Conservation (phyloP, 371 early-diverging fungal species). For the Sporodiniella umbellata region DNA sequence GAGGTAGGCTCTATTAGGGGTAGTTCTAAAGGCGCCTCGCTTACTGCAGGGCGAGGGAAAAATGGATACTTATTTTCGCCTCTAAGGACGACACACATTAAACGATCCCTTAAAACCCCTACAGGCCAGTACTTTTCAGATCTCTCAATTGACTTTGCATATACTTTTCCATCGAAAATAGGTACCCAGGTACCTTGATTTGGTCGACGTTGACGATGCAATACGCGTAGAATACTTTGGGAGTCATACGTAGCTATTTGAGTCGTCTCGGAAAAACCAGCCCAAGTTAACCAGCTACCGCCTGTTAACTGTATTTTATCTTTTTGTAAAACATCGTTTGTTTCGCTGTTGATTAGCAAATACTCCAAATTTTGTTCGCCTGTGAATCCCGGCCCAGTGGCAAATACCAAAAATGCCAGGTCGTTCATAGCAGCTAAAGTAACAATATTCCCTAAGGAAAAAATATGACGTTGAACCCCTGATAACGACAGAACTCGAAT, state of each 20-base stretch:
- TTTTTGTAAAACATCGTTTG: slow-evolving; percentile 52
- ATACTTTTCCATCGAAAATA: slow-evolving; percentile 56
- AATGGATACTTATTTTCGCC: slow-evolving; percentile 54
- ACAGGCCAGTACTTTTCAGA: slow-evolving; percentile 74
- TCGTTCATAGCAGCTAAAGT: slow-evolving; percentile 56
- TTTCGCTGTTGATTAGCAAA: slow-evolving; percentile 63
- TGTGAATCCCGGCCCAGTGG: slow-evolving; percentile 24
- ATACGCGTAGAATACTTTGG: slow-evolving; percentile 56
- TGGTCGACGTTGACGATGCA: slow-evolving; percentile 53
- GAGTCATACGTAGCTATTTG: slow-evolving; percentile 71
- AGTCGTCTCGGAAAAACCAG: slow-evolving; percentile 79
- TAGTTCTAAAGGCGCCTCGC: slow-evolving; percentile 68
- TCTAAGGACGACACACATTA: slow-evolving; percentile 67
- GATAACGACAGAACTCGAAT: slow-evolving; percentile 74
- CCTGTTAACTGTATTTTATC: slow-evolving; percentile 67
- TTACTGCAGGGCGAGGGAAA: slow-evolving; percentile 74
- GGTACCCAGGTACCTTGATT: slow-evolving; percentile 76
- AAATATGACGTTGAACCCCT: slow-evolving; percentile 74
- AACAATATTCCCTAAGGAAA: slow-evolving; percentile 65
- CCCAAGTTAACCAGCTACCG: slow-evolving; percentile 68
- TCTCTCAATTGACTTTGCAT: slow-evolving; percentile 19
- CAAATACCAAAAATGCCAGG: slow-evolving; percentile 31
- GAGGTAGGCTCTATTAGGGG: slow-evolving; percentile 53
- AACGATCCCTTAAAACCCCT: slow-evolving; percentile 56
- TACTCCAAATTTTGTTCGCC: slow-evolving; percentile 65